Conservation (phyloP, 495 filamentous ascomycete genomes). For the Neurospora discreta region DNA sequence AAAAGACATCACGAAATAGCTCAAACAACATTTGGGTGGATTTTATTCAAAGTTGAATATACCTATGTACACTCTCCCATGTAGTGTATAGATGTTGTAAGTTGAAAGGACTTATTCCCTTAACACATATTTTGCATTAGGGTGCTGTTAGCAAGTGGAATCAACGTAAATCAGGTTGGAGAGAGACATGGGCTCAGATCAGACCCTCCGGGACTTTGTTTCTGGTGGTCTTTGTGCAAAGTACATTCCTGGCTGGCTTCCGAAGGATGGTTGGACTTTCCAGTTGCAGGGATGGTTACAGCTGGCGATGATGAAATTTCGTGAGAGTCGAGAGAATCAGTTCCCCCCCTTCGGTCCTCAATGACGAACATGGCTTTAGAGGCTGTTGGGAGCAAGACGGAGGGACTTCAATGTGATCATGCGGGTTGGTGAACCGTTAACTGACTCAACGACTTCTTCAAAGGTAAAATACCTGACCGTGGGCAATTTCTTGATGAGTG, state of each 20-base stretch:
- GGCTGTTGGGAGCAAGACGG: not conserved
- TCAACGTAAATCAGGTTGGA: not conserved
- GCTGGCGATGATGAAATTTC: not conserved
- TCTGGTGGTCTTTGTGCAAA: not conserved
- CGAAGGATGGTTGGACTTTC: not conserved
- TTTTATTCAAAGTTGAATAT: not conserved
- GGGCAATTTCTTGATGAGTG: not conserved
- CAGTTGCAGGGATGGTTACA: not conserved
- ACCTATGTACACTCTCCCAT: not conserved
- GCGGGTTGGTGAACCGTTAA: not conserved
- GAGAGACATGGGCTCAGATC: not conserved
- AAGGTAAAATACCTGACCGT: not conserved
- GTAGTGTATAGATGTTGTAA: not conserved
- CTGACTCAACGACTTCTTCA: not conserved
- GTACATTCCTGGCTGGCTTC: not conserved
- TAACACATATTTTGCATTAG: not conserved
- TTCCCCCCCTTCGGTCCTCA: not conserved
- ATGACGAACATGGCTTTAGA: not conserved
- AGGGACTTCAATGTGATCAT: not conserved
- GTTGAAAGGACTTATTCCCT: not conserved
- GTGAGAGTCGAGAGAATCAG: not conserved
- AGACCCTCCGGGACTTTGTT: not conserved
- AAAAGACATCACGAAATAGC: not conserved
- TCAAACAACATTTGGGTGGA: not conserved
- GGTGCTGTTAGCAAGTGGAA: not conserved